A percentile compares a stretch with the other conserved stretches of the same genome.
phyloP scores from a whole-genome alignment of 2,329 filamentous ascomycete genomes.

The Zasmidium angulare region DNA sequence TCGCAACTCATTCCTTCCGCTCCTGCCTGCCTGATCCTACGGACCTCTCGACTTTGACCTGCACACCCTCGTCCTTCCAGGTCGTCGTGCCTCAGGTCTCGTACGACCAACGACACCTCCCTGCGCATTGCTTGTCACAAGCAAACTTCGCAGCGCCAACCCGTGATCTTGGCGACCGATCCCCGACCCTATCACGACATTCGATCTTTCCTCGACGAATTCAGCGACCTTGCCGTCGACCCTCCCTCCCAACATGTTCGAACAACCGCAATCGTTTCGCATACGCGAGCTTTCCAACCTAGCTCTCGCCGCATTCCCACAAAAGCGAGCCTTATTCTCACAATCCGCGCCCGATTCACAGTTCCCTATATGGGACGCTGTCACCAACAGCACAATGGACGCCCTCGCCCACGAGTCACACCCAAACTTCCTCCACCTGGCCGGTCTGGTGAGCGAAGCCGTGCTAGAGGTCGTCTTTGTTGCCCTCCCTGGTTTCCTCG shows the following conservation, averaged over 20 bases:
- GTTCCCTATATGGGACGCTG: slow-evolving; percentile 30
- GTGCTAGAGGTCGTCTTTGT: slow-evolving; percentile 95
- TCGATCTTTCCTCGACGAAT: not conserved
- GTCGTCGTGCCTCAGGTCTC: not conserved
- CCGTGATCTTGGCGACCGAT: not conserved
- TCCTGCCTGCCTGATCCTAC: not conserved
- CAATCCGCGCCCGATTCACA: slow-evolving; percentile 27
- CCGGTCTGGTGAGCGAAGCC: slow-evolving; percentile 87
- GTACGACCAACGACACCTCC: not conserved
- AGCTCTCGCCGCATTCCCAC: slow-evolving; percentile 42
- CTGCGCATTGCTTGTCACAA: not conserved
- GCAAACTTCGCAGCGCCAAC: not conserved
- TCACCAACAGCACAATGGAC: slow-evolving; percentile 32
- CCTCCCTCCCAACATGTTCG: slow-evolving; percentile 34
- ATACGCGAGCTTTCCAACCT: slow-evolving; percentile 29
- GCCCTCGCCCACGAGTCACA: slow-evolving; percentile 38
- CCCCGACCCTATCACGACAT: not conserved
- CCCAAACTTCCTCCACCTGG: slow-evolving; percentile 67
- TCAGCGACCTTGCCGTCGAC: slow-evolving; percentile 33
- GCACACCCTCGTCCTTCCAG: not conserved
- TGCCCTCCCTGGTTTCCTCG: slow-evolving; percentile 88
- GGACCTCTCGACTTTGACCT: not conserved
- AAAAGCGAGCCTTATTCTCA: slow-evolving; percentile 26
- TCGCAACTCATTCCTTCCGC: not conserved
- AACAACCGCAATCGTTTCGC: slow-evolving; percentile 48